A percentile compares a stretch with the other conserved stretches of the same genome.
Conservation (phyloP, 108 stramenopile genomes). For the Skeletonema costatum region DNA sequence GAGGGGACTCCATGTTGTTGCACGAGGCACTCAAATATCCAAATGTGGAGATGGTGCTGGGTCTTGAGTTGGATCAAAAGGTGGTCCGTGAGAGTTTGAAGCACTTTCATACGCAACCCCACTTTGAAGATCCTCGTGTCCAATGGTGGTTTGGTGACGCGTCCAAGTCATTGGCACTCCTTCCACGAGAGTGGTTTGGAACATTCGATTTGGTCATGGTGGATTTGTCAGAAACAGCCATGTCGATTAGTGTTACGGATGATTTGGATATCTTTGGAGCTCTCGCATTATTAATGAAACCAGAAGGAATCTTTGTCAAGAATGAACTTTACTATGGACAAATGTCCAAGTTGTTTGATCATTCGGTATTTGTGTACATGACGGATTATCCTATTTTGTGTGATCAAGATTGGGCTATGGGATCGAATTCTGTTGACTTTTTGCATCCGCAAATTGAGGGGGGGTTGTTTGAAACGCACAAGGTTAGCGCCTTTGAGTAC, state of each 20-base stretch:
- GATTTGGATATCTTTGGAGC: constrained; percentile 81
- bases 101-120: constrained; percentile 76
- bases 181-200: constrained; percentile 82
- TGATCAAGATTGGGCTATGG: constrained; percentile 76
- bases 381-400: constrained; percentile 69
- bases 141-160: constrained; percentile 95
- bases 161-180: constrained; percentile 72
- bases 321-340: constrained; percentile 80
- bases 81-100: constrained; percentile 73
- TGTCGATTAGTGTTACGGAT: constrained; percentile 71
- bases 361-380: constrained; percentile 58
- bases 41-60: constrained; percentile 72
- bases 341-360: constrained; percentile 67
- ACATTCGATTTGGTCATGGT: constrained; percentile 88
- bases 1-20: constrained; percentile 89
- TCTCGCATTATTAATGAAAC: constrained; percentile 71
- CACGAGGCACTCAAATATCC: constrained; percentile 85
- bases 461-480: constrained; percentile 31
- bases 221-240: constrained; percentile 82
- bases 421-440: constrained; percentile 75
- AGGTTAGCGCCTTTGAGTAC: constrained; percentile 35
- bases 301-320: constrained; percentile 86
- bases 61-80: constrained; percentile 84
- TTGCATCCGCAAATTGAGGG: constrained; percentile 49
- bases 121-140: constrained; percentile 82